Conservation (phyloP, 176 grass and related monocot species). For the Secale cereale region DNA sequence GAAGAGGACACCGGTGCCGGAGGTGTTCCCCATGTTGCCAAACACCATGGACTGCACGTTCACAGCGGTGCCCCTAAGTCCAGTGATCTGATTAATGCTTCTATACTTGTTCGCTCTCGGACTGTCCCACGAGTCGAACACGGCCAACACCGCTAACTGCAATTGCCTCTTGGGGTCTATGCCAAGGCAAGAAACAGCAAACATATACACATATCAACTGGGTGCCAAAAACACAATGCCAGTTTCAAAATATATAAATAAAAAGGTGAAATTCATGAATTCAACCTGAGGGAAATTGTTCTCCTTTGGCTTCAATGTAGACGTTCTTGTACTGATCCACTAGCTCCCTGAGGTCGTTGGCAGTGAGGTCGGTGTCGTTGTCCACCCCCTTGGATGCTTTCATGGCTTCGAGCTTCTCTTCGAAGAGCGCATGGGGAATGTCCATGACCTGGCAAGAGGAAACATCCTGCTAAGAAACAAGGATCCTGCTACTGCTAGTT, state of each 20-base stretch:
- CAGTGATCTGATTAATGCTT: slow-evolving; percentile 89
- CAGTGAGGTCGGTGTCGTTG: slow-evolving; percentile 69
- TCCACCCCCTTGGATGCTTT: slow-evolving; percentile 59
- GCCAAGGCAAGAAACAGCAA: background rate
- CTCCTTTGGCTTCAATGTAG: slow-evolving; percentile 79
- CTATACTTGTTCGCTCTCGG: slow-evolving; percentile 83
- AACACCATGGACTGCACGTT: slow-evolving; percentile 99
- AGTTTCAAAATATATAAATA: background rate
- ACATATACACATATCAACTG: background rate
- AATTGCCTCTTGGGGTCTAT: slow-evolving; percentile 80
- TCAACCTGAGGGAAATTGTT: slow-evolving; percentile 74
- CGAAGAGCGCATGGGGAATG: slow-evolving; percentile 70
- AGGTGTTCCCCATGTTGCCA: slow-evolving; percentile 96
- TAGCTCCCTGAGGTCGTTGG: slow-evolving; percentile 75
- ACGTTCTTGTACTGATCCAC: slow-evolving; percentile 83
- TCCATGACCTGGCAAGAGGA: slow-evolving; percentile 60
- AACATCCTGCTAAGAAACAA: background rate
- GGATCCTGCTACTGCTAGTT: background rate
- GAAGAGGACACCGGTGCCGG: slow-evolving; percentile 96
- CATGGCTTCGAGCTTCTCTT: slow-evolving; percentile 79
- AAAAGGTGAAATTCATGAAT: background rate
- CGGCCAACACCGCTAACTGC: slow-evolving; percentile 65
- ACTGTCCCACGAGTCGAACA: slow-evolving; percentile 97
- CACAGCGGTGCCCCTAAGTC: slow-evolving; percentile 80
- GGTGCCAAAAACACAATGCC: background rate